Conservation (phyloP, 306 rosid genomes). For the Corylus heterophylla region DNA sequence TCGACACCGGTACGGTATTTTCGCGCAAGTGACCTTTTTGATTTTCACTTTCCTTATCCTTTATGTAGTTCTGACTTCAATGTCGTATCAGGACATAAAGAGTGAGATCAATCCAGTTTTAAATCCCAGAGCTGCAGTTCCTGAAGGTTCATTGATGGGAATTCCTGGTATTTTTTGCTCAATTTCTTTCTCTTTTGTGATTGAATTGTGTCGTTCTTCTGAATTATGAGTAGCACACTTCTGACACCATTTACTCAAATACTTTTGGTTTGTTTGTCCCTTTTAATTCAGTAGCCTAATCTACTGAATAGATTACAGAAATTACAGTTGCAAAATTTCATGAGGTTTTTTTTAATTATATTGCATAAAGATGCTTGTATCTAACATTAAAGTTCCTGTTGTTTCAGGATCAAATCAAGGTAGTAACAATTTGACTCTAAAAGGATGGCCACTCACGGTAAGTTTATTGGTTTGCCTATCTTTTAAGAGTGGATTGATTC, state of each 20-base stretch:
- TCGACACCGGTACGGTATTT: constrained; percentile 65
- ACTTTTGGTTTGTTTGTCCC: neutral
- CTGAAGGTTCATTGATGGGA: constrained; percentile 86
- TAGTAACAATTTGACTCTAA: constrained; percentile 84
- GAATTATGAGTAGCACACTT: constrained; percentile 18
- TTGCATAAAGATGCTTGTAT: constrained; percentile 24
- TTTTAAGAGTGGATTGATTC: neutral
- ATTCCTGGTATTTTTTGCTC: constrained; percentile 69
- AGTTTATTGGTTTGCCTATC: constrained; percentile 26
- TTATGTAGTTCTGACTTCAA: constrained; percentile 33
- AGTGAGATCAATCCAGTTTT: constrained; percentile 83
- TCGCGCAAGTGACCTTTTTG: constrained; percentile 23
- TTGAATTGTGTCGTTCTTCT: constrained; percentile 15
- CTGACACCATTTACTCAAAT: neutral
- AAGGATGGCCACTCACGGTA: constrained; percentile 99
- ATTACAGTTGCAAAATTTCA: constrained; percentile 4
- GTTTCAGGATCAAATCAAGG: constrained; percentile 95
- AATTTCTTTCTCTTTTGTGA: constrained; percentile 6
- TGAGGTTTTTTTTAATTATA: constrained; percentile 1
- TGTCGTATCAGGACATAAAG: constrained; percentile 76
- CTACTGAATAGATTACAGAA: constrained; percentile 14
- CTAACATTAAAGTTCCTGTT: constrained; percentile 32
- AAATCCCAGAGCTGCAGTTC: constrained; percentile 89
- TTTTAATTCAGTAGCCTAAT: constrained; percentile 19
- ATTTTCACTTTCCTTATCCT: constrained; percentile 19